Base-by-base conservation (phyloP, 345 rosid species). In the Brassica nigra region DNA sequence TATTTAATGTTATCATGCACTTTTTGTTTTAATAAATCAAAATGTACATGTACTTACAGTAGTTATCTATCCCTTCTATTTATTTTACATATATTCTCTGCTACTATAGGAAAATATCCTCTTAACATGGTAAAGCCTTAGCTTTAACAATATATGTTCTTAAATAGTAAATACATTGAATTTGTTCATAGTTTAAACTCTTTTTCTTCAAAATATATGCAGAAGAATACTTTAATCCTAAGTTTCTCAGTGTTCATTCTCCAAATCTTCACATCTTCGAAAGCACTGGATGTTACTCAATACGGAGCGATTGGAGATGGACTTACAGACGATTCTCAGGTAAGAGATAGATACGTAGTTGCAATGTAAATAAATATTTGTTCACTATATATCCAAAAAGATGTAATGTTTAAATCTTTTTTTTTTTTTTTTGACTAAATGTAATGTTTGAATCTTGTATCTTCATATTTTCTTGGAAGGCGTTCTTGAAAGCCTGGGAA, bases 401-500 rank as follows among this genome's bases (percentile, higher is more conserved):
- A 36, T 62, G 0, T 37, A 6, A 16, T 4, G 29, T 1, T 11
- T 5, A 12, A 30, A 28, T 20, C 18, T 23, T 23, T 23, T 23
- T 23, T 23, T 23, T 23, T 23, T 23, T 23, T 23, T 23, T 23
- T 23, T 23, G 27, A 23, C 27, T 23, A 23, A 23, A 36, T 62
- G 0, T 37, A 6, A 16, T 4, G 29, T 1, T 11, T 5, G 6
- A 30, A 28, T 54, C 10, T 54, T 16, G 23, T 54, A 54, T 16
- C 27, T 16, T 54, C 7, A 1, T 15, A 5, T 29, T 16, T 68
- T 49, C 65, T 52, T 73, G 31, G 30, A 81, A 87, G 90, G 90
- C 85, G 29, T 87, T 85, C 80, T 57, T 64, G 31, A 80, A 36
- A 66, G 68, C 86, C 63, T 85, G 88, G 87, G 76, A 70, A 70